Base-by-base conservation (phyloP, 345 rosid species). In the Cochlearia excelsa region DNA sequence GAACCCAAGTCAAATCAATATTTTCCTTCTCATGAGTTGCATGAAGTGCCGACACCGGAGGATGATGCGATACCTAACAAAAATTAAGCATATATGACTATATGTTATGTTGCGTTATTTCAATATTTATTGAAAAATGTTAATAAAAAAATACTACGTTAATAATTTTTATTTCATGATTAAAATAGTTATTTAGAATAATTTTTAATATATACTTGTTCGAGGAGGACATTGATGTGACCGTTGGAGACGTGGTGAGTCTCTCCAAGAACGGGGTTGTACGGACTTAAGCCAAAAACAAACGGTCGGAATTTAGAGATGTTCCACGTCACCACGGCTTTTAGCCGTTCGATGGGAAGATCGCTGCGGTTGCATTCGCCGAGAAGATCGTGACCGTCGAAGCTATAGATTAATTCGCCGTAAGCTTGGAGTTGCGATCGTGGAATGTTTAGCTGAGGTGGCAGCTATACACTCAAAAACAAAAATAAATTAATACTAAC, bases 201-300 rank as follows among this genome's bases (percentile, higher is more conserved):
- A 16, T 16, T 16, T 16, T 16, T 16, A 16, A 16, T 16, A 30
- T 26, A 47, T 69, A 91, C 98, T 86, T 92, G 98, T 63, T 92
- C 97, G 0, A 75, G 74, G 1, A 88, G 75, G 63, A 88, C 80
- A 64, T 88, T 83, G 69, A 88, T 87, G 69, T 57, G 70, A 48
- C 76, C 84, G 3, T 71, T 63, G 3, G 97, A 92, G 51, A 82
- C 93, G 45, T 88, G 98, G 70, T 92, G 98, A 35, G 97, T 88
- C 77, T 92, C 97, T 2, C 98, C 98, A 26, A 92, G 89, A 67
- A 84, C 27, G 16, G 95, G 87, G 49, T 92, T 92, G 71, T 75
- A 92, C 8, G 98, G 98, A 53, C 83, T 87, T 28, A 77, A 69
- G 2, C 96, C 98, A 16, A 83, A 84, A 37, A 69, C 3, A 0